phyloP scores from a whole-genome alignment of 2,329 filamentous ascomycete species.

The Aureobasidium pullulans region DNA sequence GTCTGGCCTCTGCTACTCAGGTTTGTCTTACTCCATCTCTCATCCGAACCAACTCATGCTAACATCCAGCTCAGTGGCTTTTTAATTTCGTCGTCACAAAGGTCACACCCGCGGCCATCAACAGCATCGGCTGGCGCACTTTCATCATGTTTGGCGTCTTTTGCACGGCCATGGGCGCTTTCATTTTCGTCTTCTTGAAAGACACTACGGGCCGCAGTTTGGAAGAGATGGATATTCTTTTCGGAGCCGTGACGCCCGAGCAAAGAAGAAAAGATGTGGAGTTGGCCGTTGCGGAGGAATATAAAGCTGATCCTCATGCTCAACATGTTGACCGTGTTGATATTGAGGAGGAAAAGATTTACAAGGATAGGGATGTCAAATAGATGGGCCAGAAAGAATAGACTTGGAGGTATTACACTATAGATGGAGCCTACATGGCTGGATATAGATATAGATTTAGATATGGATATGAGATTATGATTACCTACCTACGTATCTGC shows the following conservation, averaged over 20 bases:
- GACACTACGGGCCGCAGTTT: constrained; percentile 20
- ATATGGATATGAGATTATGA: background rate
- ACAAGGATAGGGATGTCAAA: background rate
- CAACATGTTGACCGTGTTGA: constrained; percentile 8
- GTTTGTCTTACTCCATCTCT: background rate
- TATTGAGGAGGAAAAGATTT: background rate
- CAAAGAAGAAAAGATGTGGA: constrained; percentile 20
- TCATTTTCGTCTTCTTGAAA: constrained; percentile 26
- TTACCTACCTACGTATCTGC: background rate
- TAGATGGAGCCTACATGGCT: background rate
- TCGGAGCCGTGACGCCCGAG: constrained; percentile 17
- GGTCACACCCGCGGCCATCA: constrained; percentile 34
- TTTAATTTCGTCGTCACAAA: constrained; percentile 38
- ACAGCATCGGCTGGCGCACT: constrained; percentile 32
- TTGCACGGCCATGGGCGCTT: constrained; percentile 28
- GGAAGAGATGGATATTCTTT: constrained; percentile 19
- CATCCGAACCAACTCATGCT: background rate
- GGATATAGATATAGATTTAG: background rate
- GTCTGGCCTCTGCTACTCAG: constrained; percentile 27
- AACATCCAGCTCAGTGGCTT: constrained; percentile 26
- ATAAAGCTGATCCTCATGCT: constrained; percentile 2
- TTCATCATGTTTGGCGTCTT: constrained; percentile 36
- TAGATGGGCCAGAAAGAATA: background rate
- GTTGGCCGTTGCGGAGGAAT: constrained; percentile 10
- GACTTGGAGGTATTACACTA: background rate